A percentile compares a stretch with the other conserved stretches of the same genome.
Conservation (phyloP, 176 grass and related monocot genomes). For the Elaeis guineensis region DNA sequence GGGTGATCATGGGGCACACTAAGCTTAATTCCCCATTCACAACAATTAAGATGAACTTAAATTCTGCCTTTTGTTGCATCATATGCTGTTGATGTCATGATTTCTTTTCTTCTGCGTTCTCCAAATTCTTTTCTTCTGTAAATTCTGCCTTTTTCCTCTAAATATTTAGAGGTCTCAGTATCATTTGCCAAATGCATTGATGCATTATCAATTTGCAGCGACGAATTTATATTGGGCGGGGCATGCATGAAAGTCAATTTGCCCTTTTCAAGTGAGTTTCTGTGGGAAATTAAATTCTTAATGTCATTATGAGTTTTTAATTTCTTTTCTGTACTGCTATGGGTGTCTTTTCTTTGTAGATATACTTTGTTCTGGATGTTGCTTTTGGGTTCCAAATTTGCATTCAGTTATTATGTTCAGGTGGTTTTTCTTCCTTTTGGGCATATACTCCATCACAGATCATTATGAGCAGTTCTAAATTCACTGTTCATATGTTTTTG, state of each 20-base stretch:
- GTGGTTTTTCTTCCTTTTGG: slow-evolving; percentile 34
- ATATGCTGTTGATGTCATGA: no score
- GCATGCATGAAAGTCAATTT: slow-evolving; percentile 91
- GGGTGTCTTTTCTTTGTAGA: slow-evolving; percentile 31
- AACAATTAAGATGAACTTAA: no score
- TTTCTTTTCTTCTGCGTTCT: no score
- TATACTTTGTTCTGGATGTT: slow-evolving; percentile 87
- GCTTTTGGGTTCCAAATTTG: slow-evolving; percentile 73
- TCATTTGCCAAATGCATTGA: slow-evolving; percentile 13
- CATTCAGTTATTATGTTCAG: slow-evolving; percentile 88
- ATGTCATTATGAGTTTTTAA: no score
- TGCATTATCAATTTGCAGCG: slow-evolving; percentile 34
- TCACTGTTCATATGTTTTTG: neutral
- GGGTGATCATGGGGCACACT: no score
- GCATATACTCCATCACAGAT: neutral
- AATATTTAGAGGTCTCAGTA: neutral
- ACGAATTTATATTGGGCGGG: slow-evolving; percentile 97
- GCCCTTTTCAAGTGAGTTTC: slow-evolving; percentile 83
- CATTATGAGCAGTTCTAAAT: no score
- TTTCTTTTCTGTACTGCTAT: no score
- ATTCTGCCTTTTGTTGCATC: neutral
- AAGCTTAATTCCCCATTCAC: no score
- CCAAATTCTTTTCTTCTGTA: neutral
- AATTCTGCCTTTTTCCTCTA: neutral
- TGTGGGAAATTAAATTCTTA: neutral